phyloP scores from a whole-genome alignment of 805 yeast genomes.

The Candida insectalens region DNA sequence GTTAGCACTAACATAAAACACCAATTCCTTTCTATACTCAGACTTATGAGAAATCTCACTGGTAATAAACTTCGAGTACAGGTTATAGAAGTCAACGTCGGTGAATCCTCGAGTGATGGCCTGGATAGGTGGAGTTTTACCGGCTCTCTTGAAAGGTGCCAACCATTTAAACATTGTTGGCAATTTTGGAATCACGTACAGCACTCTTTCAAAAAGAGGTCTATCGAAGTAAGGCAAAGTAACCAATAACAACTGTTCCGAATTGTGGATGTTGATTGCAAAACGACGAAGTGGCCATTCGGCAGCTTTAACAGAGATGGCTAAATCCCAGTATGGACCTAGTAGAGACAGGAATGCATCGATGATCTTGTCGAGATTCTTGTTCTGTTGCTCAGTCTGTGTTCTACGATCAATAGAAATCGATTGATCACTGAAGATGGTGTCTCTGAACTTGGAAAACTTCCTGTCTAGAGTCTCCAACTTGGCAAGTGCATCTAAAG shows the following conservation, averaged over 20 bases:
- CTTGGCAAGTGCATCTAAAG: conserved; percentile 69
- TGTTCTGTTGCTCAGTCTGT: conserved; percentile 68
- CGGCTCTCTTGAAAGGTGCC: conserved; percentile 48
- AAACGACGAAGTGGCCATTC: conserved; percentile 95
- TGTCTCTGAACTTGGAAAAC: conserved; percentile 55
- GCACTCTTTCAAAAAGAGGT: conserved; percentile 64
- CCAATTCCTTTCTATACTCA: conserved; percentile 58
- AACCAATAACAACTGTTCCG: conserved; percentile 63
- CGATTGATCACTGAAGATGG: conserved; percentile 79
- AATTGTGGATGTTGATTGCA: conserved; percentile 70
- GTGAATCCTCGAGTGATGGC: conserved; percentile 67
- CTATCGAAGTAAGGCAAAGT: conserved; percentile 73
- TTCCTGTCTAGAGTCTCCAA: conserved; percentile 64
- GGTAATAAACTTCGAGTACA: conserved; percentile 49
- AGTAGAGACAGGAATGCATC: conserved; percentile 63
- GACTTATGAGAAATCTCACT: conserved; percentile 42
- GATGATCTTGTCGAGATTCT: conserved; percentile 65
- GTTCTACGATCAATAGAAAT: conserved; percentile 72
- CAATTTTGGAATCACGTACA: conserved; percentile 59
- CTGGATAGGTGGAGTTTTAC: conserved; percentile 51
- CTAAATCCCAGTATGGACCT: conserved; percentile 67
- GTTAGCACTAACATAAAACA: conserved; percentile 69
- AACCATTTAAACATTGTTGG: conserved; percentile 80
- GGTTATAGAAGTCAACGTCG: conserved; percentile 57
- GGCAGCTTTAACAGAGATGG: conserved; percentile 70